Conservation (phyloP, 768 basidiomycete genomes). For the Cyclocybe aegerita region DNA sequence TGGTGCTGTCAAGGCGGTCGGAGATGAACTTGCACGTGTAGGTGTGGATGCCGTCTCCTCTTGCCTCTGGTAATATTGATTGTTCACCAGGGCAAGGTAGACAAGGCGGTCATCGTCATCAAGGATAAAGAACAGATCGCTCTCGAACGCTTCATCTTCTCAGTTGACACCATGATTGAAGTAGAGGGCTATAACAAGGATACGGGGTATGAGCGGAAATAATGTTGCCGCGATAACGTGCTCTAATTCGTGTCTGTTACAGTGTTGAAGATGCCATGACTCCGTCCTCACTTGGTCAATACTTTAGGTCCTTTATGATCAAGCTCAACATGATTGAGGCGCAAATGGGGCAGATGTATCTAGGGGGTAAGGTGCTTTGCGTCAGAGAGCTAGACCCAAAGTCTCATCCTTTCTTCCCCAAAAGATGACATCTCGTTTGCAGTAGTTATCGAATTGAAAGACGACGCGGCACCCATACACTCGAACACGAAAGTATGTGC, state of each 20-base stretch:
- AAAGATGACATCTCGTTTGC: conserved; percentile 77
- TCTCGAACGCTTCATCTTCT: conserved; percentile 89
- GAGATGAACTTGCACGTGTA: conserved; percentile 73
- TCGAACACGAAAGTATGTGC: conserved; percentile 43
- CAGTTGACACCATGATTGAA: conserved; percentile 78
- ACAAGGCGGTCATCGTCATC: conserved; percentile 81
- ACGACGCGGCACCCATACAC: conserved; percentile 56
- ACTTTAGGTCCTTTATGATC: conserved; percentile 80
- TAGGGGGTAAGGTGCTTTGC: conserved; percentile 41
- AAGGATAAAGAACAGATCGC: conserved; percentile 78
- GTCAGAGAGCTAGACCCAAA: neutral
- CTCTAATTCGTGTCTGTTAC: neutral
- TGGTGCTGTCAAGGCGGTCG: conserved; percentile 80
- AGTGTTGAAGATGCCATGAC: conserved; percentile 77
- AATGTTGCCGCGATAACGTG: neutral
- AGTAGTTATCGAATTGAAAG: conserved; percentile 78
- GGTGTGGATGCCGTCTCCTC: conserved; percentile 10
- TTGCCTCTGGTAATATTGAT: neutral
- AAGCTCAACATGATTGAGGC: conserved; percentile 79
- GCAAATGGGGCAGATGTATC: conserved; percentile 58
- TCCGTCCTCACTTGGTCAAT: conserved; percentile 59
- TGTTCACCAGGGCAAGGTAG: conserved; percentile 62
- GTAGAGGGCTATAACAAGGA: conserved; percentile 72
- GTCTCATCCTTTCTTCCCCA: neutral
- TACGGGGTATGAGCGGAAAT: conserved; percentile 44